Evolutionary conservation across 2,329 filamentous ascomycete genomes (phyloP).

Genomic region (Aspergillus awamori): DNA sequence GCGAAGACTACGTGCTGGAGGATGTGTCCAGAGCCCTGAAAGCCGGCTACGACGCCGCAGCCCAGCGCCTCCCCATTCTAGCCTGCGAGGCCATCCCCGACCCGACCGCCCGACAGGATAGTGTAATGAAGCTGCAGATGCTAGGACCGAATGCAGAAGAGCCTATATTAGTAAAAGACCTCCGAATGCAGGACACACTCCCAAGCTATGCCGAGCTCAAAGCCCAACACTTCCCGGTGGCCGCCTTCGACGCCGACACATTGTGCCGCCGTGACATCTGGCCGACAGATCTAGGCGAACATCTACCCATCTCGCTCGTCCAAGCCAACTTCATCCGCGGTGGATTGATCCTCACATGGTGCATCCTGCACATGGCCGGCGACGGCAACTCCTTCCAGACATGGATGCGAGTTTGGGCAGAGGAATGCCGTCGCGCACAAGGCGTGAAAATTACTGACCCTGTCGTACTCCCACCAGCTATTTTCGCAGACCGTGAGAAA

Average conservation of each 20-base stretch:
- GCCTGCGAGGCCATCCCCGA: slow-evolving; percentile 39
- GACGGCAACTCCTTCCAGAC: slow-evolving; percentile 38
- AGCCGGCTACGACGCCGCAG: slow-evolving; percentile 34
- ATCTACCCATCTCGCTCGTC: slow-evolving; percentile 43
- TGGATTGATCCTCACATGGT: slow-evolving; percentile 53
- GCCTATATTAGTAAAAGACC: not conserved
- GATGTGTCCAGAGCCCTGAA: slow-evolving; percentile 29
- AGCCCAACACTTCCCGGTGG: slow-evolving; percentile 48
- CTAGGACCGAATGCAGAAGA: slow-evolving; percentile 5
- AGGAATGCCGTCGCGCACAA: slow-evolving; percentile 39
- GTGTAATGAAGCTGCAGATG: slow-evolving; percentile 33
- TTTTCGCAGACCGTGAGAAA: slow-evolving; percentile 36
- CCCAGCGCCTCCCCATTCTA: slow-evolving; percentile 33
- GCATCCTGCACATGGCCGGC: slow-evolving; percentile 38
- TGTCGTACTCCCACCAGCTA: slow-evolving; percentile 28
- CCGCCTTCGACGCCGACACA: slow-evolving; percentile 51
- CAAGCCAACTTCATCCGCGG: slow-evolving; percentile 55
- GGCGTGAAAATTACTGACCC: slow-evolving; percentile 25
- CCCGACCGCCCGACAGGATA: slow-evolving; percentile 33
- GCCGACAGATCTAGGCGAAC: slow-evolving; percentile 40
- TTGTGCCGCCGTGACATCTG: slow-evolving; percentile 33
- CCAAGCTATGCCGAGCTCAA: slow-evolving; percentile 45
- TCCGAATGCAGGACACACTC: slow-evolving; percentile 15
- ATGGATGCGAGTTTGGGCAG: slow-evolving; percentile 41
- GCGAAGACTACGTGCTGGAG: slow-evolving; percentile 33